Conservation (phyloP, 306 rosid species). For the Citrullus mucosospermus region DNA sequence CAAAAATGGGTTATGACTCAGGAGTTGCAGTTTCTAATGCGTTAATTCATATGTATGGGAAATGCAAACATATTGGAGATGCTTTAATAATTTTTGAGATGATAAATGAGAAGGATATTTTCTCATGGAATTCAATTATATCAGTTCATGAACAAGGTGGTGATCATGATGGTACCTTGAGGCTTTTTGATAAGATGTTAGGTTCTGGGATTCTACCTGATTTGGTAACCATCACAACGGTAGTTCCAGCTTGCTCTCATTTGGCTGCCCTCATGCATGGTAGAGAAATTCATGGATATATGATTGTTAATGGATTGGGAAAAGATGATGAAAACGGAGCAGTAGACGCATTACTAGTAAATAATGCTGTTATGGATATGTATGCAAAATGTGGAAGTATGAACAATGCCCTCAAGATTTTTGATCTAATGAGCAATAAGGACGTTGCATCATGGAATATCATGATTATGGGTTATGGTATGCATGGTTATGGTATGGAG, state of each 20-base stretch:
- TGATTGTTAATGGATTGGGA: slow-evolving; percentile 38
- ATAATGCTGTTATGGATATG: slow-evolving; percentile 79
- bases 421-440: slow-evolving; percentile 36
- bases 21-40: slow-evolving; percentile 55
- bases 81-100: slow-evolving; percentile 50
- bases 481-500: slow-evolving; percentile 53
- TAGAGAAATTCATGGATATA: slow-evolving; percentile 59
- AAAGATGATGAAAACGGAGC: slow-evolving; percentile 15
- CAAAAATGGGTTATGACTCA: slow-evolving; percentile 53
- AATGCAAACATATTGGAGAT: slow-evolving; percentile 42
- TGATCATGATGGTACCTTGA: slow-evolving; percentile 43
- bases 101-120: slow-evolving; percentile 58
- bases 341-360: slow-evolving; percentile 26
- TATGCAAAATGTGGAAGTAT: slow-evolving; percentile 74
- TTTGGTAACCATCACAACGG: slow-evolving; percentile 48
- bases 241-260: slow-evolving; percentile 67
- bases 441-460: slow-evolving; percentile 92
- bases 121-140: slow-evolving; percentile 79
- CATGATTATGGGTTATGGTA: slow-evolving; percentile 67
- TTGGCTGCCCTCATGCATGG: slow-evolving; percentile 73
- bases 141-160: slow-evolving; percentile 47
- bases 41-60: slow-evolving; percentile 80
- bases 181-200: slow-evolving; percentile 55
- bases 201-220: slow-evolving; percentile 46
- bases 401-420: slow-evolving; percentile 52